These are phyloP conservation scores for Penicillium sp. DNA, from an alignment of 2,329 filamentous ascomycete genomes.

Conservation along the genomic window DNA sequence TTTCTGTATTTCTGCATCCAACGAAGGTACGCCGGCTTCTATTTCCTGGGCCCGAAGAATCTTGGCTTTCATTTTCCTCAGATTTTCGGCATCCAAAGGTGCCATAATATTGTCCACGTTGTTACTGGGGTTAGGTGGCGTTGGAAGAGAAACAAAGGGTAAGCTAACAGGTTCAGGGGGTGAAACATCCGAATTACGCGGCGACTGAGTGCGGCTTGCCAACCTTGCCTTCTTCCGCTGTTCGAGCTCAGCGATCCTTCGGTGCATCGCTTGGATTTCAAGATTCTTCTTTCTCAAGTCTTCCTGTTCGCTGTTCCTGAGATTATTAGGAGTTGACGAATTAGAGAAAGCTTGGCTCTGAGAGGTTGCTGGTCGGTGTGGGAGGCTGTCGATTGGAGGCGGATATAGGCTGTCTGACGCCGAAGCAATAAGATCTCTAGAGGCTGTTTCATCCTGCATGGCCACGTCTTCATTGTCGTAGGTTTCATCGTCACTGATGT, in stretches of 20 bases:
- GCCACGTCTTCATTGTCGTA: slow-evolving; percentile 37
- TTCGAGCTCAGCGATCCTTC: slow-evolving; percentile 56
- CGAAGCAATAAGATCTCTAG: slow-evolving; percentile 31
- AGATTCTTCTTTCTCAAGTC: slow-evolving; percentile 54
- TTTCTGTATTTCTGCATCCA: slow-evolving; percentile 51
- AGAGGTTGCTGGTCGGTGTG: slow-evolving; percentile 46
- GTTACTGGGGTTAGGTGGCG: neutral
- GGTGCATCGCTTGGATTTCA: slow-evolving; percentile 54
- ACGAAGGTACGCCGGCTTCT: slow-evolving; percentile 51
- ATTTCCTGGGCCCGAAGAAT: slow-evolving; percentile 53
- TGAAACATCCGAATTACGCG: slow-evolving; percentile 33
- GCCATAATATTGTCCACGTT: neutral
- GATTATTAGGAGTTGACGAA: slow-evolving; percentile 43
- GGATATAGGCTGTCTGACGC: slow-evolving; percentile 44
- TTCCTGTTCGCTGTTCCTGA: slow-evolving; percentile 44
- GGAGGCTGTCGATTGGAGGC: slow-evolving; percentile 49
- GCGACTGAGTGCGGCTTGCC: slow-evolving; percentile 43
- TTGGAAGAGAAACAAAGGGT: neutral
- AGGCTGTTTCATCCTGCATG: slow-evolving; percentile 37
- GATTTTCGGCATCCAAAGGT: slow-evolving; percentile 27
- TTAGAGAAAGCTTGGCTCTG: slow-evolving; percentile 46
- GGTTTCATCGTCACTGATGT: slow-evolving; percentile 77
- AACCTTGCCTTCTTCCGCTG: slow-evolving; percentile 49
- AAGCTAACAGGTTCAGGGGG: slow-evolving; percentile 21
- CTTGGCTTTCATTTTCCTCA: slow-evolving; percentile 43